A percentile compares a stretch with the other conserved stretches of the same genome.
Conservation (phyloP, 805 yeast species). For the Cyberlindnera xylosilytica region DNA sequence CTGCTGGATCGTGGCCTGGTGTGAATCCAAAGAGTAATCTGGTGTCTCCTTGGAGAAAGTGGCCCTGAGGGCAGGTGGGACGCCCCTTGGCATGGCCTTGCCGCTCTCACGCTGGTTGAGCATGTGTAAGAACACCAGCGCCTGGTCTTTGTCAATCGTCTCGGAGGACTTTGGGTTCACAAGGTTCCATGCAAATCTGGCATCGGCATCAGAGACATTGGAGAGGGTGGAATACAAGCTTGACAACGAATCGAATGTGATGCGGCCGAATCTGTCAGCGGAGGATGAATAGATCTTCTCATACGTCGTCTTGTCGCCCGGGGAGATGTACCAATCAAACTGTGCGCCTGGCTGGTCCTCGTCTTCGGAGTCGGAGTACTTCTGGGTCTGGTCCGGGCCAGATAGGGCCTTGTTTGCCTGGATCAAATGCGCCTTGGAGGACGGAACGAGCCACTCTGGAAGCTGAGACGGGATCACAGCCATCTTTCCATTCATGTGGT, state of each 20-base stretch:
- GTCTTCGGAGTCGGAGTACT: constrained; percentile 60
- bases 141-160: constrained; percentile 91
- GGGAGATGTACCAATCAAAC: constrained; percentile 96
- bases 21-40: constrained; percentile 59
- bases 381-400: constrained; percentile 23
- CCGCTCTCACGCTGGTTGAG: constrained; percentile 86
- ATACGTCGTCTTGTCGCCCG: constrained; percentile 75
- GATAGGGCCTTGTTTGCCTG: constrained; percentile 70
- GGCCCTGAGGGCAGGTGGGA: constrained; percentile 90
- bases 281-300: constrained; percentile 73
- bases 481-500: constrained; percentile 72
- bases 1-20: constrained; percentile 39
- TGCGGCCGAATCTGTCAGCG: constrained; percentile 76
- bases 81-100: constrained; percentile 83
- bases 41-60: constrained; percentile 86
- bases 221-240: constrained; percentile 65
- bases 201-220: constrained; percentile 78
- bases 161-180: constrained; percentile 87
- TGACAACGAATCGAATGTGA: constrained; percentile 66
- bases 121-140: constrained; percentile 83
- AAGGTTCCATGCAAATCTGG: constrained; percentile 89
- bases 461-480: constrained; percentile 62
- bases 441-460: constrained; percentile 93
- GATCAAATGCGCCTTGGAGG: constrained; percentile 79
- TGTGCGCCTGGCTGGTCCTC: constrained; percentile 28